Evolutionary conservation across 2,329 filamentous ascomycete species (phyloP), one percentile per base, ranked within the genome.

Genomic region (Byssochlamys sp.): DNA sequence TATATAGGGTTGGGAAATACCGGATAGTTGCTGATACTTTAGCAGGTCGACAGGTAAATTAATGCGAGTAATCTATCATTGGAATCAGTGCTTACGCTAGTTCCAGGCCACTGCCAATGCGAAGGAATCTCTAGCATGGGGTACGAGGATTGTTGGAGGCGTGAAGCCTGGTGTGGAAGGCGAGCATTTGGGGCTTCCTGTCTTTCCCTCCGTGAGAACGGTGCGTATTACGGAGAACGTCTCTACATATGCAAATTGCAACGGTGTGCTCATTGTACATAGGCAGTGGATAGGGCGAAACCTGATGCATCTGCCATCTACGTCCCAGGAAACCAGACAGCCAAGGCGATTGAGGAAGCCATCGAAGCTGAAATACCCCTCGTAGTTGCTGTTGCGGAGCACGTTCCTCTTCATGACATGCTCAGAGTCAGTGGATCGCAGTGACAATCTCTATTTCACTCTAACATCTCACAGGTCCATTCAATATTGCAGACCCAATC

Each of bases 241-340:
- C 24, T 27, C 7, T 25, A 12, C 9, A 12, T 27, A 0, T 12
- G 1, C 11, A 51, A 24, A 28, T 14, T 26, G 24, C 9, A 26
- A 12, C 24, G 12, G 35, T 19, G 1, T 28, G 12, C 49, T 33
- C 25, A 55, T 26, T 25, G 11, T 11, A 49, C 12, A n/a, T 55
- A 83, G 79, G 89, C 89, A 5, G 84, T 88, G 75, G 81, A 87
- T 63, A 77, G 82, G 63, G 74, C 90, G 39, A 88, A 85, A 64
- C 88, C 89, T 2, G 84, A 91, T 73, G 89, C 88, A 3, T 90
- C 88, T 1, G 88, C 85, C 3, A 88, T 92, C 57, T 91, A 90
- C 63, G 89, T 91, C 2, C 85, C 88, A 1, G 88, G 88, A n/a
- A 82, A 85, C 59, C 83, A 88, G 62, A 89, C 88, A 1, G 80